Evolutionary conservation across 2,329 filamentous ascomycete species (phyloP).

Genomic region (Parascedosporium putredinis): DNA sequence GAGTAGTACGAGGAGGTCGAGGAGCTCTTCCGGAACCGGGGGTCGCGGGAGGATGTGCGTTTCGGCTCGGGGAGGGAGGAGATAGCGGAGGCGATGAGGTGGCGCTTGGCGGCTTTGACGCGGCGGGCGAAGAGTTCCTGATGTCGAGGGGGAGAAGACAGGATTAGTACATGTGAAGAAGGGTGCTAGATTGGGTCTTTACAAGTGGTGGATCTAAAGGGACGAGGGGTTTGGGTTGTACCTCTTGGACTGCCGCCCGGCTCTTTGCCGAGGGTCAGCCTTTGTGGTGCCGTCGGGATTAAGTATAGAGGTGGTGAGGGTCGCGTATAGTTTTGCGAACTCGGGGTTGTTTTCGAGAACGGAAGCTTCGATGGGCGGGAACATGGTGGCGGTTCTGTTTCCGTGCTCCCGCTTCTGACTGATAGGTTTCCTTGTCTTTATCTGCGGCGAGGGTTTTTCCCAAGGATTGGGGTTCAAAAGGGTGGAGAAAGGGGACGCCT

Average conservation of each 20-base stretch:
- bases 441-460: too few relatives aligned
- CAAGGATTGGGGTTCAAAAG: too few relatives aligned
- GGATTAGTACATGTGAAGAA: too few relatives aligned
- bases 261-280: constrained; percentile 38
- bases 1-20: constrained; percentile 39
- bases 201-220: background rate
- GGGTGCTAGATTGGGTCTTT: too few relatives aligned
- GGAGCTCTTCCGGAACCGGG: constrained; percentile 28
- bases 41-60: constrained; percentile 35
- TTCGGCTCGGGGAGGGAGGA: constrained; percentile 25
- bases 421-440: too few relatives aligned
- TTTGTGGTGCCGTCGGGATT: constrained; percentile 49
- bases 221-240: constrained; percentile 18
- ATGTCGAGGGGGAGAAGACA: too few relatives aligned
- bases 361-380: constrained; percentile 46
- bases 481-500: too few relatives aligned
- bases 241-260: constrained; percentile 37
- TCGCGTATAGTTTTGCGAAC: constrained; percentile 48
- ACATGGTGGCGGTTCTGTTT: constrained; percentile 26
- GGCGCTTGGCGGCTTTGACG: constrained; percentile 34
- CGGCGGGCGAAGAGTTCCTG: constrained; percentile 41
- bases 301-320: constrained; percentile 41
- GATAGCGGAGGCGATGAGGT: constrained; percentile 42
- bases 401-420: too few relatives aligned
- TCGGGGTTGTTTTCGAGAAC: constrained; percentile 47